Conservation (phyloP, 208 protist genomes). For the Novymonas esmeraldas region DNA sequence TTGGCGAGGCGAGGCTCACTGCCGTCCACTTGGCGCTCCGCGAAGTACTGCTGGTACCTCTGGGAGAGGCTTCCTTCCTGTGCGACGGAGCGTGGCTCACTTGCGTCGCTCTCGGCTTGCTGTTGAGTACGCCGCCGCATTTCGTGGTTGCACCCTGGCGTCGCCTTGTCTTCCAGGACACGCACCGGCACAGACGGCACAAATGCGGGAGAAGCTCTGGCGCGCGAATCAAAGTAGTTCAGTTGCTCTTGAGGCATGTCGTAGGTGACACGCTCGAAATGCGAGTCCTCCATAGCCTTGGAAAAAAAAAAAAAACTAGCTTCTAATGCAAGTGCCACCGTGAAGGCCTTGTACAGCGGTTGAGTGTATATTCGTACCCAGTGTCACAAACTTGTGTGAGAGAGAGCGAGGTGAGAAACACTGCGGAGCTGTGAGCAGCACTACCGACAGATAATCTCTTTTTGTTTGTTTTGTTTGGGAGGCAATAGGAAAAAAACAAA, state of each 20-base stretch:
- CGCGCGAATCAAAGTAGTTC: conserved; percentile 22
- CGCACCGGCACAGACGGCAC: background rate
- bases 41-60: conserved; percentile 25
- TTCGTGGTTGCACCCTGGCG: background rate
- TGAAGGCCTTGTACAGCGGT: background rate
- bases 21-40: background rate
- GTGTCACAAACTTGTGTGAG: background rate
- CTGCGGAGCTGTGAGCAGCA: no score
- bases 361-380: background rate
- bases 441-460: background rate
- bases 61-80: conserved; percentile 14
- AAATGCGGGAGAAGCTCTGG: conserved; percentile 1
- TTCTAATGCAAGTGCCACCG: background rate
- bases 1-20: background rate
- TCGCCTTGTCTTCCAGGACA: background rate
- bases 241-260: conserved; percentile 34
- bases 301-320: background rate
- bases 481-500: background rate
- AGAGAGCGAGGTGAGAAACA: background rate
- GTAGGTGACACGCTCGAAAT: conserved; percentile 4
- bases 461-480: background rate
- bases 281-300: conserved; percentile 5
- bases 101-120: background rate
- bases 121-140: background rate
- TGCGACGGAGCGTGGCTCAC: background rate